Percentiles rank a stretch among this genome's conserved stretches.
These are phyloP conservation scores for Boletus patriciae DNA, from an alignment of 768 basidiomycete species.

Conservation along the genomic window DNA sequence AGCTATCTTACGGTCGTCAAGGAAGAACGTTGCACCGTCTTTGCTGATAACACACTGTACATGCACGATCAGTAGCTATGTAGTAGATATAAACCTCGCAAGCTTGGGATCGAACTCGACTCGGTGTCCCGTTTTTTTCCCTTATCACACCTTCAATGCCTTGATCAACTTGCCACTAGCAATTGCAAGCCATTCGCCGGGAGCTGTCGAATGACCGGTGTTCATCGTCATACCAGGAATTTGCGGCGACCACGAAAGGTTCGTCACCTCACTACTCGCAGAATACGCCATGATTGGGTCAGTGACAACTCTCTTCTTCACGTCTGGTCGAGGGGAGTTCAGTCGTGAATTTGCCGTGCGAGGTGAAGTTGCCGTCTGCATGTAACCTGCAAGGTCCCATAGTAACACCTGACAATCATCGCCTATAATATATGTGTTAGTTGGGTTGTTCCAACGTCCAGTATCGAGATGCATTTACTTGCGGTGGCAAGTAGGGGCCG, in stretches of 20 bases:
- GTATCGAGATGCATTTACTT: slow-evolving; percentile 47
- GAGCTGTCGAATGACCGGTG: slow-evolving; percentile 67
- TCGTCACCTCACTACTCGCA: slow-evolving; percentile 73
- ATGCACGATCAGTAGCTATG: neutral
- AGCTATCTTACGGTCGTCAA: no score
- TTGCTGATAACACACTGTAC: neutral
- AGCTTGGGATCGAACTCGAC: neutral
- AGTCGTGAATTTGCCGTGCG: slow-evolving; percentile 67
- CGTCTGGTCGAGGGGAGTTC: slow-evolving; percentile 79
- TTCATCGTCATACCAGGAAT: slow-evolving; percentile 76
- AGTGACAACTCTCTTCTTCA: slow-evolving; percentile 68
- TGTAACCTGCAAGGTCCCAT: slow-evolving; percentile 80
- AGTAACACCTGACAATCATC: slow-evolving; percentile 94
- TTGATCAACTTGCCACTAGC: slow-evolving; percentile 81
- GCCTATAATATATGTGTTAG: slow-evolving; percentile 44
- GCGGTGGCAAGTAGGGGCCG: slow-evolving; percentile 85
- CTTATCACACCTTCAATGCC: slow-evolving; percentile 69
- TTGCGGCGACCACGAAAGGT: slow-evolving; percentile 85
- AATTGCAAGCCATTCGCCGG: slow-evolving; percentile 86
- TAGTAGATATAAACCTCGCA: neutral
- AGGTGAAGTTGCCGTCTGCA: slow-evolving; percentile 64
- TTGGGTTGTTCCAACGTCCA: neutral
- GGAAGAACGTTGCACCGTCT: no score
- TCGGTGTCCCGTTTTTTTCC: neutral
- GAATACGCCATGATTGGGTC: slow-evolving; percentile 87